Conservation (phyloP, 2,329 filamentous ascomycete species). For the Cercospora sesami region DNA sequence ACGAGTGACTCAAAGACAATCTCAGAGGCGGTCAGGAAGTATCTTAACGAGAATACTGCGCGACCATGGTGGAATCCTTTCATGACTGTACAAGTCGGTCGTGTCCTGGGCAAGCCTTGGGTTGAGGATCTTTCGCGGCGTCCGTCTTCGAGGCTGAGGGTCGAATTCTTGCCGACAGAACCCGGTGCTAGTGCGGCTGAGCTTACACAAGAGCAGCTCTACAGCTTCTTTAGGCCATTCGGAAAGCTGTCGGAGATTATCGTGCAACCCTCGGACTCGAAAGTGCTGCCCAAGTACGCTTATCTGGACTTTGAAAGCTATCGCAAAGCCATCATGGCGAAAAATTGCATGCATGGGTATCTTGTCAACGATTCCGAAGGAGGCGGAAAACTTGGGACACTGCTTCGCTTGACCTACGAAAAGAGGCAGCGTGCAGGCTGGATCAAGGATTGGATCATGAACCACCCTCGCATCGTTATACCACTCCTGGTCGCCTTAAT, state of each 20-base stretch:
- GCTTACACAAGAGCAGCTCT: conserved; percentile 81
- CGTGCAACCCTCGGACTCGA: conserved; percentile 80
- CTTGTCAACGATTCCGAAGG: conserved; percentile 66
- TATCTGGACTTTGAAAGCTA: conserved; percentile 73
- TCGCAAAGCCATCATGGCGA: conserved; percentile 79
- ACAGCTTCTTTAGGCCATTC: conserved; percentile 83
- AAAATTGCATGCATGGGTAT: conserved; percentile 89
- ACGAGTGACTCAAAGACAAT: conserved; percentile 54
- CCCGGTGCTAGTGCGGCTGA: conserved; percentile 73
- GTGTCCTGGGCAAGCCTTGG: conserved; percentile 87
- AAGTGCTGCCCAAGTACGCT: conserved; percentile 77
- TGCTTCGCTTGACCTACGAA: conserved; percentile 81
- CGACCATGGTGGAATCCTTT: conserved; percentile 92
- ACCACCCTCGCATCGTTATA: conserved; percentile 83
- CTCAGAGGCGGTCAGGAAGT: conserved; percentile 60
- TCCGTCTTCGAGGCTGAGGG: conserved; percentile 71
- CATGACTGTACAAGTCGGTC: conserved; percentile 64
- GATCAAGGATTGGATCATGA: conserved; percentile 83
- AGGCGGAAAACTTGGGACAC: conserved; percentile 73
- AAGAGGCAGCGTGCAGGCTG: conserved; percentile 72
- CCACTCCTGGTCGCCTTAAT: conserved; percentile 77
- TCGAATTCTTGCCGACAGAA: conserved; percentile 78
- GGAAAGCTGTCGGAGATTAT: conserved; percentile 87
- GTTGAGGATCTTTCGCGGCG: conserved; percentile 86
- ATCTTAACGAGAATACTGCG: conserved; percentile 68